Conservation (phyloP, 495 filamentous ascomycete species). For the Xylaria flabelliformis region DNA sequence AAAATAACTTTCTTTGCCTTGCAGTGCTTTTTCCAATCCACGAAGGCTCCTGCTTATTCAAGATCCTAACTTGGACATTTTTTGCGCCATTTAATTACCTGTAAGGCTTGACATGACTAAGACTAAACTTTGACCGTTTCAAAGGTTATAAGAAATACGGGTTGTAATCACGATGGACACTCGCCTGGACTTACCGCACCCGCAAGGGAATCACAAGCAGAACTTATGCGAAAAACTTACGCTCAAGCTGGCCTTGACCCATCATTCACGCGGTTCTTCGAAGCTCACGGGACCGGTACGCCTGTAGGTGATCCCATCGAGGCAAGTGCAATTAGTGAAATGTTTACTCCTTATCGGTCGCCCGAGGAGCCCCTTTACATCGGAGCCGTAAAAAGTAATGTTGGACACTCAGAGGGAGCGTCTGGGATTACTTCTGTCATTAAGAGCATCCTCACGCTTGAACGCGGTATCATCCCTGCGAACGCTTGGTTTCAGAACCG, state of each 20-base stretch:
- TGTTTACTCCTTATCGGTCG: conserved; percentile 31
- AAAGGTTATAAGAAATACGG: conserved; percentile 41
- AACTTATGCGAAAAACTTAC: conserved; percentile 29
- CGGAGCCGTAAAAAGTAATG: conserved; percentile 58
- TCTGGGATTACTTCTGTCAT: conserved; percentile 56
- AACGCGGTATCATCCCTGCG: conserved; percentile 49
- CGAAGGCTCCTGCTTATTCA: background rate
- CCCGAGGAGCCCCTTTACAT: conserved; percentile 44
- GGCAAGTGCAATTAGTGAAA: conserved; percentile 38
- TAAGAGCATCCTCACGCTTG: conserved; percentile 53
- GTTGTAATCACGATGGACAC: conserved; percentile 56
- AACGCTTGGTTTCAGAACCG: conserved; percentile 49
- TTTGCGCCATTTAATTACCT: background rate
- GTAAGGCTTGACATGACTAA: background rate
- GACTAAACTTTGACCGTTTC: conserved; percentile 41
- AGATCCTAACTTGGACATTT: background rate
- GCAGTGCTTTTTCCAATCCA: background rate
- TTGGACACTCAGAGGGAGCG: conserved; percentile 58
- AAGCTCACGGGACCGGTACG: conserved; percentile 57
- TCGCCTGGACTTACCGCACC: conserved; percentile 48
- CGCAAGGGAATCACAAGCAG: background rate
- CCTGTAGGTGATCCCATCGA: conserved; percentile 57
- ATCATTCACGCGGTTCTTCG: conserved; percentile 32
- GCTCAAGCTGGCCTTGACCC: conserved; percentile 44
- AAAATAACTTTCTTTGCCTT: background rate